These are phyloP conservation scores for Blastobotrys ciferrii DNA, from an alignment of 1,139 yeast species.

Conservation along the genomic window DNA sequence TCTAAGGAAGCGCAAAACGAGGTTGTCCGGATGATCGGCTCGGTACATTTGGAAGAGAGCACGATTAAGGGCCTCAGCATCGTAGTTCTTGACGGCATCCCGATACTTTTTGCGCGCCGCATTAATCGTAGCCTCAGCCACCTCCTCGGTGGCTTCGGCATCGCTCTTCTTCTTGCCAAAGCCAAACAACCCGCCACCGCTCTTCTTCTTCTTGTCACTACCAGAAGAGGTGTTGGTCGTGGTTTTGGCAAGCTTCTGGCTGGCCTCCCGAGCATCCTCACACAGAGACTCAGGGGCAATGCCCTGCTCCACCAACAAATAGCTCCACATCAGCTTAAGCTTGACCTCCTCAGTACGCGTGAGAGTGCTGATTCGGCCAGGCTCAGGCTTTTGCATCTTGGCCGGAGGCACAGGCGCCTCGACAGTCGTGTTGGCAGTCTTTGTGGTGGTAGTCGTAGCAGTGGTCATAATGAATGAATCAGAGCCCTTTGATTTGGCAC, in stretches of 20 bases:
- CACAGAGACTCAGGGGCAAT: conserved; percentile 42
- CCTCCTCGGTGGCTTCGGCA: conserved; percentile 19
- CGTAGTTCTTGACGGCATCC: conserved; percentile 29
- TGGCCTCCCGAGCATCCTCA: conserved; percentile 24
- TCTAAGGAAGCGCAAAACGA: conserved; percentile 61
- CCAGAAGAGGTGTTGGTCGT: conserved; percentile 10
- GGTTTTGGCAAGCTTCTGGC: conserved; percentile 16
- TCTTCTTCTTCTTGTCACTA: conserved; percentile 25
- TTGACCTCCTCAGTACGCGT: conserved; percentile 61
- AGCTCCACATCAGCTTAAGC: conserved; percentile 76
- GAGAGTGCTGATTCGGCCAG: conserved; percentile 61
- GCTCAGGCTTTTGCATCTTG: conserved; percentile 13
- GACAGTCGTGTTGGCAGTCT: background rate
- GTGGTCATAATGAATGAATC: conserved; percentile 8
- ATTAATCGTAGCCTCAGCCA: conserved; percentile 22
- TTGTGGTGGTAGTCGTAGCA: conserved; percentile 10
- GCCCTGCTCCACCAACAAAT: conserved; percentile 60
- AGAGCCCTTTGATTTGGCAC: background rate
- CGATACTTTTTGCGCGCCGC: conserved; percentile 24
- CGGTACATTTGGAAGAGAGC: conserved; percentile 59
- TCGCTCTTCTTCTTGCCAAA: conserved; percentile 27
- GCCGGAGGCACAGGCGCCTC: conserved; percentile 1
- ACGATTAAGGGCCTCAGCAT: conserved; percentile 45
- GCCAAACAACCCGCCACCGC: conserved; percentile 28
- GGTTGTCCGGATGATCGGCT: conserved; percentile 69